Evolutionary conservation across 768 basidiomycete species (phyloP), one percentile per base, ranked within the genome.

Genomic region (Auricularia heimuer): DNA sequence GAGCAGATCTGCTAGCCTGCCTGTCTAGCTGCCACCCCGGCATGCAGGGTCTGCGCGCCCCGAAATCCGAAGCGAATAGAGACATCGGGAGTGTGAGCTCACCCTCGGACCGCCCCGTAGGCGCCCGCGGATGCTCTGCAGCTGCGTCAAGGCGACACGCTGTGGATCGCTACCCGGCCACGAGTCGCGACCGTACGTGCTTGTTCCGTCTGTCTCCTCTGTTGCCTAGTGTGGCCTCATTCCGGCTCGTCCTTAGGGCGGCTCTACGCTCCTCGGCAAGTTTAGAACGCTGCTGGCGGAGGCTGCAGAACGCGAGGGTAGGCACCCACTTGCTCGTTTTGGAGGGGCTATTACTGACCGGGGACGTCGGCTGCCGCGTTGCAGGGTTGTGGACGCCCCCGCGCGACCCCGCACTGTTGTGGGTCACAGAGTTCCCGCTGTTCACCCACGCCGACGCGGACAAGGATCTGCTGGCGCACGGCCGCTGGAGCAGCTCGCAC

Each of bases 371-470:
- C 39, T 7, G 61, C 42, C 56, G 64, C 33, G 10, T 29, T 39
- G 6, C 69, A 88, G 89, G 86, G 62, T 81, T 84, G 61, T 80
- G 87, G 65, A 74, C 73, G 16, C 79, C 87, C 11, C 76, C 86
- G 3, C 63, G 79, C 35, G 75, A 76, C 33, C 92, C 92, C 61
- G 88, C 92, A 74, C 95, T 98, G 75, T 80, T 95, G 21, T 98
- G 95, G 95, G 84, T 98, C 63, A 96, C 93, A 3, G 94, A 96
- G 74, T 97, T 97, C 73, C 95, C 95, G 14, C 81, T 98, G 29
- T 97, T 96, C 78, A 86, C 94, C 16, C 85, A 81, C 36, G 85
- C 88, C 44, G 94, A 97, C 73, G 80, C 81, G 64, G 94, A 97
- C 78, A 97, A 97, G 76, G 86, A 90, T 44, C 84, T 88, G 72